These are phyloP conservation scores for Kondoa subrosea DNA, from an alignment of 768 basidiomycete species.

Conservation along the genomic window DNA sequence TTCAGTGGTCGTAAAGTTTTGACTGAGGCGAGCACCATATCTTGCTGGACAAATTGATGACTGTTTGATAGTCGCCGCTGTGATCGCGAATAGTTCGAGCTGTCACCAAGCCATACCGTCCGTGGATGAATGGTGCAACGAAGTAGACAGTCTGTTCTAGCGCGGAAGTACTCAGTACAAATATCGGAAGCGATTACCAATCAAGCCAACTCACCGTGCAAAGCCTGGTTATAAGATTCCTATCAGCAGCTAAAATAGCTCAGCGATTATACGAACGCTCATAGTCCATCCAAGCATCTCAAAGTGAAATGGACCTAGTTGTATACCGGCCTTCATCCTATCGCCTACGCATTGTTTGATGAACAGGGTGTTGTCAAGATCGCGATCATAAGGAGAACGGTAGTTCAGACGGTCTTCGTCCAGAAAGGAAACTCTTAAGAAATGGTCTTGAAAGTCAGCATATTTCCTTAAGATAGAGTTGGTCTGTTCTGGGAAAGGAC, in stretches of 20 bases:
- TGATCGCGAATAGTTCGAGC: slow-evolving; percentile 45
- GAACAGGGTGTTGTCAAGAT: slow-evolving; percentile 45
- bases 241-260: too few relatives aligned
- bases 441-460: slow-evolving; percentile 45
- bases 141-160: slow-evolving; percentile 34
- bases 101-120: slow-evolving; percentile 38
- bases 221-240: too few relatives aligned
- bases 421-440: slow-evolving; percentile 66
- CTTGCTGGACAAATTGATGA: slow-evolving; percentile 49
- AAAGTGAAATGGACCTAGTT: slow-evolving; percentile 18
- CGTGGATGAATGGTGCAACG: slow-evolving; percentile 43
- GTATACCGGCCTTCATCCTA: slow-evolving; percentile 47
- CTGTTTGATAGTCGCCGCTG: slow-evolving; percentile 49
- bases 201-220: background rate
- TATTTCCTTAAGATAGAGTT: slow-evolving; percentile 64
- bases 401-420: slow-evolving; percentile 66
- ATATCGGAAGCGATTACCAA: background rate
- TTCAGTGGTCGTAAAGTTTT: slow-evolving; percentile 61
- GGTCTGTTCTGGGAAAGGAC: slow-evolving; percentile 42
- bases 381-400: slow-evolving; percentile 44
- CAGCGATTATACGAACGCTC: too few relatives aligned
- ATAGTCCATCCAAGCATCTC: slow-evolving; percentile 18
- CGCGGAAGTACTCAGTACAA: background rate
- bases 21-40: slow-evolving; percentile 63
- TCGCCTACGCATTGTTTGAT: slow-evolving; percentile 46